These are phyloP conservation scores for Picea sitchensis DNA, from an alignment of 75 land plant species.

Conservation along the genomic window DNA sequence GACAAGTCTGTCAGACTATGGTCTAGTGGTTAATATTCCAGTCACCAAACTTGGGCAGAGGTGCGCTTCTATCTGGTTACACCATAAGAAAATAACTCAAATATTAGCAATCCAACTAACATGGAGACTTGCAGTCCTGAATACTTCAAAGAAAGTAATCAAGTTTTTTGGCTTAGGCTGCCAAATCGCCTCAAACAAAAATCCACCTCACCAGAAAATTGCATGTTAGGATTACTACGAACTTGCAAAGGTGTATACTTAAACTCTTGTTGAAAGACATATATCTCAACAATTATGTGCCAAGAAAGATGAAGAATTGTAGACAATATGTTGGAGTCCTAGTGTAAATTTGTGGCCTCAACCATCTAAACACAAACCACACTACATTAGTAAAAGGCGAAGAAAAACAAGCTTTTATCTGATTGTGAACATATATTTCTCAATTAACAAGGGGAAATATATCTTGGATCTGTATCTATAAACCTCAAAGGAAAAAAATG, in stretches of 20 bases:
- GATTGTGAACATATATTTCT: neutral
- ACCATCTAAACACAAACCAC: neutral
- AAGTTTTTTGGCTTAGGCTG: neutral
- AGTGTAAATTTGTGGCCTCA: neutral
- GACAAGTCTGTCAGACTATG: too few species aligned
- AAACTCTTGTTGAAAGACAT: neutral
- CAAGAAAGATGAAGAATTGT: neutral
- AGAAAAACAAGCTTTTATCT: neutral
- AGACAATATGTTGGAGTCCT: neutral
- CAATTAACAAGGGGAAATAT: neutral
- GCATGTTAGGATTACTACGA: neutral
- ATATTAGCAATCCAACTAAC: neutral
- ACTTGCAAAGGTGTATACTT: neutral
- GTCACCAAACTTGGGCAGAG: conserved; percentile 39
- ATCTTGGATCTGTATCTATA: neutral
- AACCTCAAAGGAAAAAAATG: neutral
- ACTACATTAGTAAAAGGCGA: neutral
- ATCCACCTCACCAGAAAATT: neutral
- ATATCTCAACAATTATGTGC: neutral
- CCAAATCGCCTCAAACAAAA: neutral
- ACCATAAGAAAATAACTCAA: neutral
- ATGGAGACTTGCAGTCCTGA: neutral
- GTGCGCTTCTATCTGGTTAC: conserved; percentile 24
- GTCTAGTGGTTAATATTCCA: conserved; percentile 13
- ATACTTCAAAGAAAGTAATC: neutral